Evolutionary conservation across 75 land plant genomes (phyloP), one percentile per base, ranked within the genome.

Genomic region (Cryptomeria japonica): DNA sequence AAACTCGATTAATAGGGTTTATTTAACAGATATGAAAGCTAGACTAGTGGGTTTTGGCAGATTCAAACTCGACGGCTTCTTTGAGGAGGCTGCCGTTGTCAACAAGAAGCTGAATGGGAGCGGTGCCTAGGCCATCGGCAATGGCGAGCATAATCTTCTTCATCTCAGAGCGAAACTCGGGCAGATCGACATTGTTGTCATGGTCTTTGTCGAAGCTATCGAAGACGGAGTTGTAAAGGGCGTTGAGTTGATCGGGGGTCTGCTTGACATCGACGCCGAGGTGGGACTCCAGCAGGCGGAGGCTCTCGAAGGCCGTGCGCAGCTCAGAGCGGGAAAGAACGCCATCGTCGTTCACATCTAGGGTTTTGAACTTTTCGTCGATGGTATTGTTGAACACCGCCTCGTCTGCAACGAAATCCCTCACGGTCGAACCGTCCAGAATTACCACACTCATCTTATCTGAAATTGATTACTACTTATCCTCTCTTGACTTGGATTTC

Each of bases 171-270:
- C 89, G 41, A 84, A 93, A 96, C 89, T 96, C 97, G 15, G 39
- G 41, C 82, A 85, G 86, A 85, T 96, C 97, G 31, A 96, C 94
- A 16, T 87, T 92, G 42, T 93, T 91, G 87, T 87, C 93, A 84
- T 86, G 90, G 78, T 96, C 95, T 47, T 86, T 83, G 87, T 96
- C 97, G 87, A 96, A 96, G 32, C 77, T 80, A 14, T 94, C 94
- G 90, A 96, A 95, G 53, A 94, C 93, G 41, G 96, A 94, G 80
- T 96, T 90, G 90, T 96, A 95, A 58, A 95, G 91, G 70, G 92
- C 89, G 36, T 92, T 93, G 85, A 95, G 90, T 87, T 95, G 89
- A 14, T 91, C 96, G 0, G 94, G 90, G 18, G 95, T 90, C 80
- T 85, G 80, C n/a, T 18, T 53, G 9, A 89, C 93, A 46, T 94